Evolutionary conservation across 2,329 filamentous ascomycete species (phyloP).

Genomic region (Aureobasidium lini): DNA sequence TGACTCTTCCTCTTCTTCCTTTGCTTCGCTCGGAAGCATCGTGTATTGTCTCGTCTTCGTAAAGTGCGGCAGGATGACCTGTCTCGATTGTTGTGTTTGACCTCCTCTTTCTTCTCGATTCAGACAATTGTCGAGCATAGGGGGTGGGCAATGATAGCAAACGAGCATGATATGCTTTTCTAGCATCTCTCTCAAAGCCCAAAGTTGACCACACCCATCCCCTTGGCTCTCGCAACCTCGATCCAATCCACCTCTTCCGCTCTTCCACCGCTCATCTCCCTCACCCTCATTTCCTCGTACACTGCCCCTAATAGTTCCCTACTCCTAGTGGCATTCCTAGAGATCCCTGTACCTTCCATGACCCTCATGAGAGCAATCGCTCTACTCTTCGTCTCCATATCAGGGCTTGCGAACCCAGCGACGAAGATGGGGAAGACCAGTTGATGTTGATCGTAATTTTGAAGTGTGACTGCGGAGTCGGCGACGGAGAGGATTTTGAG

Average conservation of each 20-base stretch:
- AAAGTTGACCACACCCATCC: constrained; percentile 45
- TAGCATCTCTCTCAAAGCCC: constrained; percentile 30
- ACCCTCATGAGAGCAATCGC: constrained; percentile 43
- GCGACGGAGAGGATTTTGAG: constrained; percentile 40
- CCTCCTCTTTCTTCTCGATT: not conserved
- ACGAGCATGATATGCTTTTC: too few relatives aligned
- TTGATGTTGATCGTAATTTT: constrained; percentile 37
- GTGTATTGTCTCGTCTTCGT: too few relatives aligned
- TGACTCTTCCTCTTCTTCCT: too few relatives aligned
- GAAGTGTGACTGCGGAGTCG: constrained; percentile 31
- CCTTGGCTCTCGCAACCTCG: constrained; percentile 38
- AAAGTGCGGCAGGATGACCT: too few relatives aligned
- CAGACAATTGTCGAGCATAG: too few relatives aligned
- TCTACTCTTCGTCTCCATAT: constrained; percentile 36
- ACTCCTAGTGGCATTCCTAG: constrained; percentile 40
- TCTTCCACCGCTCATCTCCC: constrained; percentile 33
- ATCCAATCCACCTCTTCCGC: constrained; percentile 45
- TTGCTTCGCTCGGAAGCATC: too few relatives aligned
- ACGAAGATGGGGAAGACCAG: constrained; percentile 49
- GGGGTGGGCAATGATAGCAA: too few relatives aligned
- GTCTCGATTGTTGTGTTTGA: too few relatives aligned
- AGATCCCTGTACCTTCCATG: constrained; percentile 42
- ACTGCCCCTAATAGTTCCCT: constrained; percentile 40
- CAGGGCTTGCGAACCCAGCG: constrained; percentile 39
- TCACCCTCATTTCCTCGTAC: constrained; percentile 41